Conservation (phyloP, 2,329 filamentous ascomycete genomes). For the Bretziella fagacearum region DNA sequence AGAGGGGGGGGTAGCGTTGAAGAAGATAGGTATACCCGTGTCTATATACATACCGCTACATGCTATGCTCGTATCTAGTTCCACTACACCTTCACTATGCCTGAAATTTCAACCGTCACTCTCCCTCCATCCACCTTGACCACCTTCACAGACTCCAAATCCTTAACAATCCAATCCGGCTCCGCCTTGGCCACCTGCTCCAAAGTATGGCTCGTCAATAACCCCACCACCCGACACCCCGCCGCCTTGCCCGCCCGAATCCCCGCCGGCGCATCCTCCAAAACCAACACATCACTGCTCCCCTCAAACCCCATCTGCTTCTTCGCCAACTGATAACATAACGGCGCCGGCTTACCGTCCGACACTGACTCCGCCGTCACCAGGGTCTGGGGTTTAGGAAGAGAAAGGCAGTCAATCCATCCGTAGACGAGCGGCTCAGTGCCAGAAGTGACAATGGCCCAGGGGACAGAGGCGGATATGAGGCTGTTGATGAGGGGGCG, state of each 20-base stretch:
- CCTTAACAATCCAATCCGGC: constrained; percentile 76
- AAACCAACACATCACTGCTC: constrained; percentile 44
- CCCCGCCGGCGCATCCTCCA: constrained; percentile 81
- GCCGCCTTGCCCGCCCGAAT: constrained; percentile 71
- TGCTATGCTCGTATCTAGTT: neutral
- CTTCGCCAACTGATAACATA: constrained; percentile 54
- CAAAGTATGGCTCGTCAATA: constrained; percentile 67
- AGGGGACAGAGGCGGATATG: constrained; percentile 45
- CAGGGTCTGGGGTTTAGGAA: constrained; percentile 48
- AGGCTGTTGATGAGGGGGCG: constrained; percentile 52
- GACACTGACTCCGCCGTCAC: constrained; percentile 61
- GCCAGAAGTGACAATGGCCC: constrained; percentile 76
- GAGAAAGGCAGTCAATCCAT: constrained; percentile 51
- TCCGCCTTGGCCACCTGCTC: constrained; percentile 55
- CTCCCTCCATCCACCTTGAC: constrained; percentile 37
- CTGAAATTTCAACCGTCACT: constrained; percentile 49
- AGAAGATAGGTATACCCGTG: neutral
- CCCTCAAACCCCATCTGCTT: constrained; percentile 39
- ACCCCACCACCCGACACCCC: constrained; percentile 67
- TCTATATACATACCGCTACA: neutral
- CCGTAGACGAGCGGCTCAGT: constrained; percentile 50
- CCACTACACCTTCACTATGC: neutral
- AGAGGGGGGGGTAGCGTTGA: too few species aligned
- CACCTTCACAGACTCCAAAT: constrained; percentile 58
- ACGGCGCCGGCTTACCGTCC: constrained; percentile 61